A percentile compares a stretch with the other conserved stretches of the same genome.
Evolutionary conservation across 1,284 basidiomycete species (phyloP).

Genomic region (Puccinia polysora): DNA sequence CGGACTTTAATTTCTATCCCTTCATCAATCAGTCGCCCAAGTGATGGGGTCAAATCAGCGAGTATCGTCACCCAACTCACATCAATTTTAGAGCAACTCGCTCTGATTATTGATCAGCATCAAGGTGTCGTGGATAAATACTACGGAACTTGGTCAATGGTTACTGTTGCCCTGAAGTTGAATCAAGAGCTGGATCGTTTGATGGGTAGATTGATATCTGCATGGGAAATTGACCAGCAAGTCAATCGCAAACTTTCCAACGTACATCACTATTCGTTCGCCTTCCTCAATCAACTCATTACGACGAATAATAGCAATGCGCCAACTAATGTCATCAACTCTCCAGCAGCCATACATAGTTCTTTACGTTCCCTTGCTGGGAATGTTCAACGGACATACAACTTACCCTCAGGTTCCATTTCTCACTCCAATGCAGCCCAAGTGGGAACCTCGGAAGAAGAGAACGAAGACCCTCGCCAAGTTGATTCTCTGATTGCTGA

Average conservation of each 20-base stretch:
- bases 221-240: conserved; percentile 49
- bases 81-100: conserved; percentile 87
- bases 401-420: conserved; percentile 11
- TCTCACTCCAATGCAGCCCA: conserved; percentile 47
- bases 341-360: conserved; percentile 30
- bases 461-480: conserved; percentile 78
- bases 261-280: conserved; percentile 11
- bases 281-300: conserved; percentile 9
- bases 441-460: conserved; percentile 49
- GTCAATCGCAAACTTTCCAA: conserved; percentile 46
- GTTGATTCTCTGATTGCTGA: conserved; percentile 83
- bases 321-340: conserved; percentile 8
- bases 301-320: background rate
- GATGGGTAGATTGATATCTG: conserved; percentile 49
- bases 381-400: conserved; percentile 33
- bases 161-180: conserved; percentile 55
- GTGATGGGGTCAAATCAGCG: conserved; percentile 85
- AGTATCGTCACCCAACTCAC: conserved; percentile 72
- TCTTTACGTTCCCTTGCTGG: conserved; percentile 36
- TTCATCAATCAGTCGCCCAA: conserved; percentile 43
- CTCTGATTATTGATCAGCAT: conserved; percentile 93
- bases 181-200: conserved; percentile 50
- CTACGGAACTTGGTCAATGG: conserved; percentile 60
- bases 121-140: conserved; percentile 97
- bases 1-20: conserved; percentile 69